Conservation (phyloP, 768 basidiomycete genomes). For the Russula sp. region DNA sequence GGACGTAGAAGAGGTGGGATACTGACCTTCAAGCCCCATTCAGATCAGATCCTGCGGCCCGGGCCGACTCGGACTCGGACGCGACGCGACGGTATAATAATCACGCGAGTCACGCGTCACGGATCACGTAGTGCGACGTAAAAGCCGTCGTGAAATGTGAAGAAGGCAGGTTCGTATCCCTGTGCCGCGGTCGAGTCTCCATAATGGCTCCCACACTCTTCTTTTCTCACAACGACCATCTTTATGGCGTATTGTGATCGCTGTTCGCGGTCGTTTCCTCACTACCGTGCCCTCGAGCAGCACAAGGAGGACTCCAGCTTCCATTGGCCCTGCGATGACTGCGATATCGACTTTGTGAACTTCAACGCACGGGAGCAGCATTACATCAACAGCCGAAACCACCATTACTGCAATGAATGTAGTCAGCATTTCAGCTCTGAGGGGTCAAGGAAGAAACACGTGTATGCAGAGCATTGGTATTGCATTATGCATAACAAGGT, state of each 20-base stretch:
- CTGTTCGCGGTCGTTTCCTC: constrained; percentile 20
- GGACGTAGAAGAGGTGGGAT: too few species aligned
- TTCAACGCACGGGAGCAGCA: background rate
- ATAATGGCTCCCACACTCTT: background rate
- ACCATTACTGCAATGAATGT: constrained; percentile 5
- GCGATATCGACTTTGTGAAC: constrained; percentile 39
- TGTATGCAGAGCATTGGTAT: background rate
- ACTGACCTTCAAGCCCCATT: too few species aligned
- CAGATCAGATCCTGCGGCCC: too few species aligned
- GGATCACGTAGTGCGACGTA: too few species aligned
- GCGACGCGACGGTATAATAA: too few species aligned
- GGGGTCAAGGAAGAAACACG: background rate
- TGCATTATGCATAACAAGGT: background rate
- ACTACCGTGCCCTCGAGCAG: constrained; percentile 25
- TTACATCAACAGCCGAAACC: background rate
- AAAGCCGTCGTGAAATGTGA: too few species aligned
- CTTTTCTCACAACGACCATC: background rate
- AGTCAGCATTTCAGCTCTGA: background rate
- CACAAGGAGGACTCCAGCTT: constrained; percentile 27
- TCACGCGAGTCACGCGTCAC: too few species aligned
- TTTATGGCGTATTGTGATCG: constrained; percentile 7
- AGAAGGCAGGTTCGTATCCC: too few species aligned
- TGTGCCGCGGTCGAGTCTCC: too few species aligned
- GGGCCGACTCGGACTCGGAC: too few species aligned
- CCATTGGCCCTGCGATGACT: constrained; percentile 45